These are phyloP conservation scores for Mrakia blollopis DNA, from an alignment of 768 basidiomycete species.

Conservation along the genomic window DNA sequence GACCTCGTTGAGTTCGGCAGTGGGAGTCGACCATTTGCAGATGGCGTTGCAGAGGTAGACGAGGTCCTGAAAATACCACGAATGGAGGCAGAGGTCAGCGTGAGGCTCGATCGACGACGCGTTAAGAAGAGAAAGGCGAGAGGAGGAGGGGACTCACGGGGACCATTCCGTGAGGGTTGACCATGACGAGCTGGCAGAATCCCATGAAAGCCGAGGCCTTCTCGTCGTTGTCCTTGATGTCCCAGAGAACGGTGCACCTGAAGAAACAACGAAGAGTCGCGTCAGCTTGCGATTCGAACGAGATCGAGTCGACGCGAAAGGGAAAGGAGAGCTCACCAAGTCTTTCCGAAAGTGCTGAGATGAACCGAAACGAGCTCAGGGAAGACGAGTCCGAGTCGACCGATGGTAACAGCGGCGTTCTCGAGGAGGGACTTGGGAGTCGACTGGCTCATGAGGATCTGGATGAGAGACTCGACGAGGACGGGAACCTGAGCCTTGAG, in stretches of 20 bases:
- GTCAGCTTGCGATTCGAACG: not conserved
- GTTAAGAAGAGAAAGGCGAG: not conserved
- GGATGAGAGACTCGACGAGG: constrained; percentile 80
- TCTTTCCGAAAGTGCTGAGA: constrained; percentile 81
- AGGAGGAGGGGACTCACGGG: constrained; percentile 57
- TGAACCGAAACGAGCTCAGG: constrained; percentile 83
- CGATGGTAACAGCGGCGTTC: constrained; percentile 98
- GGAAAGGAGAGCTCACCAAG: constrained; percentile 53
- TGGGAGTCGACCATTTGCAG: constrained; percentile 89
- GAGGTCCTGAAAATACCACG: constrained; percentile 58
- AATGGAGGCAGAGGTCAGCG: not conserved
- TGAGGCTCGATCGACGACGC: not conserved
- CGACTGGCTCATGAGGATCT: constrained; percentile 85
- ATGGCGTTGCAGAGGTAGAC: constrained; percentile 98
- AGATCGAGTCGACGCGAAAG: not conserved
- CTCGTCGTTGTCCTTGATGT: constrained; percentile 98
- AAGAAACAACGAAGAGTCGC: not conserved
- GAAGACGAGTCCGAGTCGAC: constrained; percentile 89
- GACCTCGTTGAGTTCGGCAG: constrained; percentile 84
- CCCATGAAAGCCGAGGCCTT: constrained; percentile 99
- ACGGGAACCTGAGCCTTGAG: constrained; percentile 89
- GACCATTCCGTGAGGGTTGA: constrained; percentile 86
- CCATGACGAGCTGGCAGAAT: constrained; percentile 89
- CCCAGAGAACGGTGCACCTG: constrained; percentile 77
- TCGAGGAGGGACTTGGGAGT: constrained; percentile 91